Conservation (phyloP, 768 basidiomycete genomes). For the Ramaria rubella region DNA sequence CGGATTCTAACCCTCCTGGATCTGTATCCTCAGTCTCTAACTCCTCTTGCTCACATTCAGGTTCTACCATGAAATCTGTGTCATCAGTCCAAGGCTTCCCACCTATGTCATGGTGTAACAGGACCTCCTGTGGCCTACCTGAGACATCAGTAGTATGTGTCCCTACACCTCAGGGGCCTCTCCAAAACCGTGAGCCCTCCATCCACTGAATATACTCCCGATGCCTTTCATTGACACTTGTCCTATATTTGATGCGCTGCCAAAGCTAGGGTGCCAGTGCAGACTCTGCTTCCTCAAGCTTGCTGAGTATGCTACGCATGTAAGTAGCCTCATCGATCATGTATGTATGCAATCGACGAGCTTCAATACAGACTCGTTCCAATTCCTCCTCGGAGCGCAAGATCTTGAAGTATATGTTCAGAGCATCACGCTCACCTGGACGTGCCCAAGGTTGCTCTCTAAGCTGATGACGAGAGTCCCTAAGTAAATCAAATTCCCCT, state of each 20-base stretch:
- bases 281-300: background rate
- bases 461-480: slow-evolving; percentile 25
- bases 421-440: slow-evolving; percentile 32
- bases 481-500: slow-evolving; percentile 28
- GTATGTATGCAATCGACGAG: slow-evolving; percentile 20
- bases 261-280: background rate
- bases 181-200: background rate
- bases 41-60: too few relatives aligned
- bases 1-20: too few relatives aligned
- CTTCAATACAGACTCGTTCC: slow-evolving; percentile 25
- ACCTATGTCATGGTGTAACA: too few relatives aligned
- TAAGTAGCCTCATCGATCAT: slow-evolving; percentile 23
- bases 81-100: too few relatives aligned
- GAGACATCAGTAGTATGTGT: too few relatives aligned
- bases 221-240: background rate
- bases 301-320: background rate
- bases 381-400: slow-evolving; percentile 28
- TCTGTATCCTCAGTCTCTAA: too few relatives aligned
- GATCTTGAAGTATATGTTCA: slow-evolving; percentile 27
- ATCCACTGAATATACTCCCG: background rate
- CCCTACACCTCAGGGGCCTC: background rate
- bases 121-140: too few relatives aligned
- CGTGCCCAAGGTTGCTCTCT: slow-evolving; percentile 24
- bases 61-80: too few relatives aligned
- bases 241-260: background rate